Percentiles rank a stretch among this genome's conserved stretches.
These are phyloP conservation scores for Ormosia semicastrata DNA, from an alignment of 306 rosid species.

Conservation along the genomic window DNA sequence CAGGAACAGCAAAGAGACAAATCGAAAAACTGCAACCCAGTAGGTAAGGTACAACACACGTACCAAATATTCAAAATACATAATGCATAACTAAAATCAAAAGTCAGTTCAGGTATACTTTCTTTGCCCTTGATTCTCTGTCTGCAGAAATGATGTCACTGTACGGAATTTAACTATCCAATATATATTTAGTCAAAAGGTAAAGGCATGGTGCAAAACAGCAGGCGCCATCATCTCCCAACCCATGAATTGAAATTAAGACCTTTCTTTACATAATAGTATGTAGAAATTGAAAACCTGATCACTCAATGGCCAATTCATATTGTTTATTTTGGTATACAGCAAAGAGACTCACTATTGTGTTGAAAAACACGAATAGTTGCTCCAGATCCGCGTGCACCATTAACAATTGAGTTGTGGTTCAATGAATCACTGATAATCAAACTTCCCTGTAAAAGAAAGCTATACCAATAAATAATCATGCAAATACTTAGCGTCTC, in stretches of 20 bases:
- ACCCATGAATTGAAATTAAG: not conserved
- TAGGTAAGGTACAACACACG: not conserved
- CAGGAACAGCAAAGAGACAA: not conserved
- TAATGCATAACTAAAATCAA: conserved; percentile 14
- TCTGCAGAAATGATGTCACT: no score
- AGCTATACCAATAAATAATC: not conserved
- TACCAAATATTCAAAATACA: not conserved
- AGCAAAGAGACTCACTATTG: conserved; percentile 46
- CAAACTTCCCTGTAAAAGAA: conserved; percentile 63
- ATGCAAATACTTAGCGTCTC: not conserved
- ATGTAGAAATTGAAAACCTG: not conserved
- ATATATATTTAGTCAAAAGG: not conserved
- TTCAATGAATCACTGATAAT: conserved; percentile 91
- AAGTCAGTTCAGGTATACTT: not conserved
- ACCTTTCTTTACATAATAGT: not conserved
- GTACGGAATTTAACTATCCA: not conserved
- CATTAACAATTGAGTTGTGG: conserved; percentile 89
- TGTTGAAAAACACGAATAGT: conserved; percentile 89
- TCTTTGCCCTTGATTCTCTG: no score
- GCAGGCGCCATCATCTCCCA: not conserved
- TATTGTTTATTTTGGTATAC: not conserved
- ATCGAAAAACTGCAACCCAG: not conserved
- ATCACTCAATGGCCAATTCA: not conserved
- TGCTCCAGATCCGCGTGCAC: conserved; percentile 94
- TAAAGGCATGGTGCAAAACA: not conserved